Conservation (phyloP, 208 protist species). For the Eutreptiella sp. region DNA sequence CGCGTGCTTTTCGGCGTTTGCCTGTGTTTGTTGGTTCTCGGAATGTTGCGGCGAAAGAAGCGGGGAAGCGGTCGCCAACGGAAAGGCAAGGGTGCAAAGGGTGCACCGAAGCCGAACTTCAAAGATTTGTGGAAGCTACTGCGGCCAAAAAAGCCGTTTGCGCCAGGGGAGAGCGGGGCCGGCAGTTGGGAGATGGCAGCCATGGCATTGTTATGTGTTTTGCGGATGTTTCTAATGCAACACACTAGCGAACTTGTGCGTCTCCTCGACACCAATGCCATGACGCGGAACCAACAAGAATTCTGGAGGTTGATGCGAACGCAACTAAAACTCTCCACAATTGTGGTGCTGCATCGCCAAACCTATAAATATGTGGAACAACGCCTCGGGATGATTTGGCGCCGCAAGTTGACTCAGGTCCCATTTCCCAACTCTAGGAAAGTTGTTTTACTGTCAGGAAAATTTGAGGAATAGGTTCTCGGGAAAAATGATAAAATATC, state of each 20-base stretch:
- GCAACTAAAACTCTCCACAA: constrained; percentile 1
- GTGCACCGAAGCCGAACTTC: no score
- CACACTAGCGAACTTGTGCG: background rate
- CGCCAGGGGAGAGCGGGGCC: background rate
- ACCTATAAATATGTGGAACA: constrained; percentile 24
- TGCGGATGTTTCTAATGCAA: constrained; percentile 12
- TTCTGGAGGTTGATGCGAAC: constrained; percentile 4
- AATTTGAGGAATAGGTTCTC: no score
- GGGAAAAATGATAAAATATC: no score
- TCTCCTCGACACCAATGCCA: constrained; percentile 12
- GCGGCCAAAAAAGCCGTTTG: constrained; percentile 14
- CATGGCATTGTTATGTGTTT: constrained; percentile 4
- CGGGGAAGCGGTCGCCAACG: no score
- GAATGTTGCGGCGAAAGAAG: no score
- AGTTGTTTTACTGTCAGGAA: no score
- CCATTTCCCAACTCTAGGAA: no score
- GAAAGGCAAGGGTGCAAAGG: no score
- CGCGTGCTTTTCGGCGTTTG: no score
- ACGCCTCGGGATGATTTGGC: constrained; percentile 5
- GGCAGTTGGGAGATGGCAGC: constrained; percentile 15
- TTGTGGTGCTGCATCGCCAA: constrained; percentile 4
- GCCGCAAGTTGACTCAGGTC: constrained; percentile 11
- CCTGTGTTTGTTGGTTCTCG: no score
- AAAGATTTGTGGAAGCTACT: constrained; percentile 21
- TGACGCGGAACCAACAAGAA: constrained; percentile 14